Conservation (phyloP, 1,139 yeast genomes). For the Zygosaccharomyces sapae region DNA sequence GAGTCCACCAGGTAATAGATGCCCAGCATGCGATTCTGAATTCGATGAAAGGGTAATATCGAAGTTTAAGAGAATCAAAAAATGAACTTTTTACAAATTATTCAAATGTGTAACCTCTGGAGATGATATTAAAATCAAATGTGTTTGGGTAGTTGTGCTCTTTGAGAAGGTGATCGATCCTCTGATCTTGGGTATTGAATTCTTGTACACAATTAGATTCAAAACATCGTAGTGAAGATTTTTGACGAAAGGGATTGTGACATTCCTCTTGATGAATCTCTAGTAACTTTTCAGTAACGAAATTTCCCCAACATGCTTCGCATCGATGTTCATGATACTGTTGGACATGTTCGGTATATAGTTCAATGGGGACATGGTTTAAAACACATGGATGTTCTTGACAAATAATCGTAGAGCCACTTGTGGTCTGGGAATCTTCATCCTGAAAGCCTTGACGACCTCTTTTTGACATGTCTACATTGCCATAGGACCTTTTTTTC, state of each 20-base stretch:
- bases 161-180: constrained; percentile 47
- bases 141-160: constrained; percentile 47
- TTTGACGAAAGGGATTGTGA: constrained; percentile 48
- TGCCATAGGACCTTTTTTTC: neutral
- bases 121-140: constrained; percentile 15
- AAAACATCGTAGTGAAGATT: constrained; percentile 43
- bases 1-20: constrained; percentile 50
- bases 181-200: constrained; percentile 39
- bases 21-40: constrained; percentile 67
- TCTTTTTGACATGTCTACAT: neutral
- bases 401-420: constrained; percentile 13
- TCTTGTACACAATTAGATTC: constrained; percentile 37
- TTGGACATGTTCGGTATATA: constrained; percentile 18
- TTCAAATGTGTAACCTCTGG: constrained; percentile 3
- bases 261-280: constrained; percentile 50
- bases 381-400: constrained; percentile 20
- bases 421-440: neutral
- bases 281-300: constrained; percentile 42
- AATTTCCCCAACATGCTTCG: constrained; percentile 40
- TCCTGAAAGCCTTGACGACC: neutral
- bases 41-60: constrained; percentile 57
- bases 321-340: constrained; percentile 38
- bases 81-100: constrained; percentile 4
- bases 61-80: constrained; percentile 42
- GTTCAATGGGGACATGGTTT: constrained; percentile 14